Percentiles rank a stretch among this genome's conserved stretches.
Evolutionary conservation across 2,329 filamentous ascomycete genomes (phyloP).

Genomic region (Zalaria sp.): DNA sequence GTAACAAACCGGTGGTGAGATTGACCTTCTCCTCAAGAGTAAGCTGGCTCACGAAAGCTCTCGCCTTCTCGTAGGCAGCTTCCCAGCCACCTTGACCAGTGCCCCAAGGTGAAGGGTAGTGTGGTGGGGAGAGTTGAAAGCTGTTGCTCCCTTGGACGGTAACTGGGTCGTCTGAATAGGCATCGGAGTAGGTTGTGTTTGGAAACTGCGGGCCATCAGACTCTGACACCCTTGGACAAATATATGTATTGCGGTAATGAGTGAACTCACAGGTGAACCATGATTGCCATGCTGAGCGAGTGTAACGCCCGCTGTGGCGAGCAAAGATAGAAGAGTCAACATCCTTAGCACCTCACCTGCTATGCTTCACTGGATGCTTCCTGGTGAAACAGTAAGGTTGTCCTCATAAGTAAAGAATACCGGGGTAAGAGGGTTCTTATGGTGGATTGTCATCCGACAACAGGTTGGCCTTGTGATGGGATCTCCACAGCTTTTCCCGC

Average conservation of each 20-base stretch:
- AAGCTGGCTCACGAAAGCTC: slow-evolving; percentile 17
- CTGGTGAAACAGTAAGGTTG: too few species aligned
- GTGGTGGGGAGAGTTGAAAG: slow-evolving; percentile 13
- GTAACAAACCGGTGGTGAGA: slow-evolving; percentile 11
- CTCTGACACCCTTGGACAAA: too few species aligned
- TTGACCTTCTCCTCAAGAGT: slow-evolving; percentile 21
- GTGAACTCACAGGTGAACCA: slow-evolving; percentile 3
- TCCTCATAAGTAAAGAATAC: too few species aligned
- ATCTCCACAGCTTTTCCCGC: too few species aligned
- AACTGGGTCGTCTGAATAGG: slow-evolving; percentile 11
- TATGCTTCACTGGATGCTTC: too few species aligned
- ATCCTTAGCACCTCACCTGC: not conserved
- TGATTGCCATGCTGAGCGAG: slow-evolving; percentile 8
- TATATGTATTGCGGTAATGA: too few species aligned
- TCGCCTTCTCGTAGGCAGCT: slow-evolving; percentile 17
- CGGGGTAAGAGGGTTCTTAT: too few species aligned
- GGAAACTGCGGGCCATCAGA: slow-evolving; percentile 6
- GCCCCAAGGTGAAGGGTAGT: slow-evolving; percentile 14
- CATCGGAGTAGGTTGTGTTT: slow-evolving; percentile 14
- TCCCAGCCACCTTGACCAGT: slow-evolving; percentile 13
- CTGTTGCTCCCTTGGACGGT: slow-evolving; percentile 11
- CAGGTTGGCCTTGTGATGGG: too few species aligned
- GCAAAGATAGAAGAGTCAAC: slow-evolving; percentile 1
- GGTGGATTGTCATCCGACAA: too few species aligned
- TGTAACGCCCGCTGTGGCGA: slow-evolving; percentile 4